A percentile compares a stretch with the other conserved stretches of the same genome.
These are phyloP conservation scores for Aureobasidium sp. DNA, from an alignment of 2,329 filamentous ascomycete species.

Conservation along the genomic window DNA sequence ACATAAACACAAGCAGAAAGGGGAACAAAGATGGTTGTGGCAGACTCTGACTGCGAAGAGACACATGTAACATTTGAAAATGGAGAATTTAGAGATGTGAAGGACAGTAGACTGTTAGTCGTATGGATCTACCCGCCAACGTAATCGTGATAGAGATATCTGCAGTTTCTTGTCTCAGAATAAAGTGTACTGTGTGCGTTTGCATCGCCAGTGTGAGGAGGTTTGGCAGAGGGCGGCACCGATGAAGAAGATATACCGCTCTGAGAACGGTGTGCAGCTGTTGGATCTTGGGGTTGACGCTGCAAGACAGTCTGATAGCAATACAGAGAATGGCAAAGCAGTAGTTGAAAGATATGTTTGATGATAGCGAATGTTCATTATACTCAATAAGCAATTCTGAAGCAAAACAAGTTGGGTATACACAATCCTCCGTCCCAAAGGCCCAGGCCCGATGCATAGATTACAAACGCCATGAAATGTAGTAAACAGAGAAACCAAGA, in stretches of 20 bases:
- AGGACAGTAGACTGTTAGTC: neutral
- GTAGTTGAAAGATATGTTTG: neutral
- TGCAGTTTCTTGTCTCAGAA: conserved; percentile 9
- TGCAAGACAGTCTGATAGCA: neutral
- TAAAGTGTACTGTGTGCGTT: conserved; percentile 11
- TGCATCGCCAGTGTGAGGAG: neutral
- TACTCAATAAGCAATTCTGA: conserved; percentile 7
- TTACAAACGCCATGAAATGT: conserved; percentile 6
- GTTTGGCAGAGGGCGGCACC: neutral
- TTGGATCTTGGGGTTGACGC: neutral
- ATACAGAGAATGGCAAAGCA: conserved; percentile 3
- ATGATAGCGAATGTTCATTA: conserved; percentile 10
- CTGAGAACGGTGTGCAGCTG: neutral
- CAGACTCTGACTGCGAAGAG: neutral
- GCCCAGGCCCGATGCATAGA: conserved; percentile 10
- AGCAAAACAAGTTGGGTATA: conserved; percentile 16
- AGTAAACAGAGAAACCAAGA: conserved; percentile 1
- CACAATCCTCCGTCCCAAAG: conserved; percentile 15
- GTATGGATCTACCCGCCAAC: neutral
- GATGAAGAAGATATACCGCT: conserved; percentile 11
- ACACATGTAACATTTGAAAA: neutral
- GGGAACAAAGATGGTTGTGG: neutral
- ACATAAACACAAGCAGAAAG: neutral
- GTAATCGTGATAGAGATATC: neutral
- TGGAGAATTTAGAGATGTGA: neutral